Base-by-base conservation (phyloP, 2,329 filamentous ascomycete genomes). In the Fonsecaea pedrosoi region DNA sequence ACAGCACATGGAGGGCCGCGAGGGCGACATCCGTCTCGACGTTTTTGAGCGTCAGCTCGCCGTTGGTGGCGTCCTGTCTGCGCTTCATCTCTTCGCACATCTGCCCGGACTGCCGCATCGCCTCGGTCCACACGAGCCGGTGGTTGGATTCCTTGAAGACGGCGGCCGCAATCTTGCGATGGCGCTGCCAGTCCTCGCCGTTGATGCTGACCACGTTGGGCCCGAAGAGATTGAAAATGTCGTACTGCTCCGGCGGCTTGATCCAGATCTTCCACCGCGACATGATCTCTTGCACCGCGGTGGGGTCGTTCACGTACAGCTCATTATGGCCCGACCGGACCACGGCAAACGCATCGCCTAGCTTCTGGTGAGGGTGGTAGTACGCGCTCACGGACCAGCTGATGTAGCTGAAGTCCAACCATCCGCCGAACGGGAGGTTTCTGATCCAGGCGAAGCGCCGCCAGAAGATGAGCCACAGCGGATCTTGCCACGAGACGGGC, bases 151-250 rank as follows among this genome's bases (percentile, higher is more conserved):
- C 54, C 32, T 56, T 56, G 54, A 56, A 56, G 1, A 32, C 32
- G 15, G 54, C 32, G 3, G 54, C 21, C 10, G 54, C 38, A 32
- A 56, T 56, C 34, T n/a, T 4, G 2, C 54, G 25, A 18, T 56
- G 54, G 7, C 54, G 54, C 35, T 57, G 54, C 54, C 54, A 57
- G 10, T 13, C 40, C 54, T 57, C 54, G 4, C 35, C 34, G 1
- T 37, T 18, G n/a, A 8, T 7, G 12, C 13, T 57, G 12, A 57
- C 4, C 15, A 57, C 15, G 18, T 5, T 9, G 2, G 32, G 54
- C 10, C 32, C 54, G 12, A 57, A 57, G 32, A 57, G 7, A 3
- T 3, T 13, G 35, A 57, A 57, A 34, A 18, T 15, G 15, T 13
- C 54, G 8, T 9, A 15, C 0, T 25, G 8, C 2, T 13, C 54